These are phyloP conservation scores for Theobroma cacao DNA, from an alignment of 345 rosid species.

Conservation along the genomic window DNA sequence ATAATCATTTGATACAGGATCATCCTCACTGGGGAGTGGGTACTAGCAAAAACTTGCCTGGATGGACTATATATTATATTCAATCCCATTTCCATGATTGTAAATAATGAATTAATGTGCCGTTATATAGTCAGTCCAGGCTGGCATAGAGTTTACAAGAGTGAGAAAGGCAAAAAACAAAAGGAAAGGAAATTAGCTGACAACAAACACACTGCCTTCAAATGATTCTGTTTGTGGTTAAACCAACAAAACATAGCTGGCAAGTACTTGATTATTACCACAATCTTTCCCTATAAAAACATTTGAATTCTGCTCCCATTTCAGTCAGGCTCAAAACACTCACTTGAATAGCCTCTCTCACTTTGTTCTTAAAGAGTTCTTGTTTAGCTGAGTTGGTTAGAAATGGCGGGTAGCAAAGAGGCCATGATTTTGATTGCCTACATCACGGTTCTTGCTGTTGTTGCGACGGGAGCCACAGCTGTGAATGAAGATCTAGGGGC, in stretches of 20 bases:
- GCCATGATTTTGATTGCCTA: slow-evolving; percentile 24
- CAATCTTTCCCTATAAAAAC: slow-evolving; percentile 14
- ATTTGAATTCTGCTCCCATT: not conserved
- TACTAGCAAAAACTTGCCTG: not conserved
- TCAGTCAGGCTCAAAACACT: not conserved
- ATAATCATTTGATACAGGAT: not conserved
- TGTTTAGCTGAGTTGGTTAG: not conserved
- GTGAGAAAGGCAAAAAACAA: not conserved
- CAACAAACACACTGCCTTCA: slow-evolving; percentile 22
- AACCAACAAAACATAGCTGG: slow-evolving; percentile 28
- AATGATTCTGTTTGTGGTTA: slow-evolving; percentile 30
- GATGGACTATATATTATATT: not conserved
- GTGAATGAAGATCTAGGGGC: slow-evolving; percentile 28
- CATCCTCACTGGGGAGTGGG: not conserved
- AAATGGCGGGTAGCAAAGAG: slow-evolving; percentile 31
- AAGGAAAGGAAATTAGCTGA: not conserved
- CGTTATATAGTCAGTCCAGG: slow-evolving; percentile 18
- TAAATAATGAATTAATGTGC: not conserved
- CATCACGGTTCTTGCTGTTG: slow-evolving; percentile 16
- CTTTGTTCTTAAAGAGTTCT: not conserved
- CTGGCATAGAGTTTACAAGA: slow-evolving; percentile 12
- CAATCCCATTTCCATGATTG: not conserved
- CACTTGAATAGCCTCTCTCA: not conserved
- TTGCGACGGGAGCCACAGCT: not conserved
- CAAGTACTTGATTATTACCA: slow-evolving; percentile 12